Base-by-base conservation (phyloP, 305 asterid genomes). In the Ruellia speciosa region DNA sequence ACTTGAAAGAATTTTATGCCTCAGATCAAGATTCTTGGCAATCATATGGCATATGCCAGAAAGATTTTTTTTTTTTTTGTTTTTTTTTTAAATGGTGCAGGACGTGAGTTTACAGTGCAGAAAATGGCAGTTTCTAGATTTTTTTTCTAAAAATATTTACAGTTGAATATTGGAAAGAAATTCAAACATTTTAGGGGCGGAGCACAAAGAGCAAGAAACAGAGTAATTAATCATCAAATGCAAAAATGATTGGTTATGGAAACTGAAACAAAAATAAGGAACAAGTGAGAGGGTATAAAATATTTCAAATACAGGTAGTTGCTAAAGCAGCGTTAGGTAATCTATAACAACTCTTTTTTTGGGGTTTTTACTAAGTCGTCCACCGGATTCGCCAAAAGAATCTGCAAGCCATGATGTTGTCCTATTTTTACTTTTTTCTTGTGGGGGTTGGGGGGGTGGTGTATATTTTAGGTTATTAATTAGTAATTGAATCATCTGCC, bases 341-440 rank as follows among this genome's bases (percentile, higher is more conserved):
- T 39, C 45, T 8, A 39, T 12, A 39, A 12, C 45, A 39, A 39
- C 13, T 9, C 45, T 7, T 39, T 24, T 4, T 24, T n/a, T n/a
- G n/a, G n/a, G 31, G 31, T 39, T 39, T 39, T 39, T 3, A 9
- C 49, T 43, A 43, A 43, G 7, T n/a, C 49, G 8, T 43, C 16
- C 49, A 11, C 16, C 16, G 49, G 49, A 39, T 39, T 39, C 45
- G 45, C 45, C 45, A 39, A 39, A 39, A 39, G 60, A 55, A 18
- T 48, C 46, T 67, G 71, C 28, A 24, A 52, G 61, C 28, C 46
- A 63, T 59, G 57, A 48, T 16, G n/a, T 49, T 31, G 15, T 46
- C 37, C 53, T 40, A 67, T 15, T 24, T 24, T 24, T 24, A 24
- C 4, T 24, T 24, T 1, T 24, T 37, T 37, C 3, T 10, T 37